These are phyloP conservation scores for Meyerozyma athensensis DNA, from an alignment of 1,139 yeast species.

Conservation along the genomic window DNA sequence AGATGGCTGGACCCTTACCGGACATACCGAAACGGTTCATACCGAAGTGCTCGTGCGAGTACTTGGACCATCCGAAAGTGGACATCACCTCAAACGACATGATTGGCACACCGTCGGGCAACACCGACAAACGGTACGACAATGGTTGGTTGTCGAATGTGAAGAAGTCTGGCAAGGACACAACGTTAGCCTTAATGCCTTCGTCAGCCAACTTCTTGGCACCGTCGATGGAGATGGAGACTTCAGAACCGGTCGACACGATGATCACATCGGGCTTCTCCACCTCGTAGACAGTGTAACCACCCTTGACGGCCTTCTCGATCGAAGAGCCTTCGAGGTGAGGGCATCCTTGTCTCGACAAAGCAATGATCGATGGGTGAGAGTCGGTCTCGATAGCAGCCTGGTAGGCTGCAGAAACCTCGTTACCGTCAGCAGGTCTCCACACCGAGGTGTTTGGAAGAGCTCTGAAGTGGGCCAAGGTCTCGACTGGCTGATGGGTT, in stretches of 20 bases:
- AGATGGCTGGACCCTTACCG: slow-evolving; percentile 82
- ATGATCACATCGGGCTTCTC: slow-evolving; percentile 72
- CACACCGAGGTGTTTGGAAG: slow-evolving; percentile 91
- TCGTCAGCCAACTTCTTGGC: slow-evolving; percentile 55
- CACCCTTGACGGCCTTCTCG: slow-evolving; percentile 94
- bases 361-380: slow-evolving; percentile 88
- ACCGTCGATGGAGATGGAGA: slow-evolving; percentile 75
- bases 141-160: slow-evolving; percentile 81
- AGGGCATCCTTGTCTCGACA: slow-evolving; percentile 96
- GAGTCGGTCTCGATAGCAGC: slow-evolving; percentile 63
- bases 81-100: slow-evolving; percentile 93
- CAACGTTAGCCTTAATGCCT: slow-evolving; percentile 77
- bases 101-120: slow-evolving; percentile 94
- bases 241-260: slow-evolving; percentile 97
- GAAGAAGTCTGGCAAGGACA: slow-evolving; percentile 89
- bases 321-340: slow-evolving; percentile 91
- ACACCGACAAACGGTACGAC: slow-evolving; percentile 77
- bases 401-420: slow-evolving; percentile 94
- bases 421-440: slow-evolving; percentile 99
- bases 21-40: slow-evolving; percentile 96
- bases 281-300: slow-evolving; percentile 67
- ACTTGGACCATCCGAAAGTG: slow-evolving; percentile 90
- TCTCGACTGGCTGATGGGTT: slow-evolving; percentile 99
- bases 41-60: slow-evolving; percentile 96
- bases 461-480: slow-evolving; percentile 97